Base-by-base conservation (phyloP, 345 rosid species). In the Rhodomyrtus tomentosa region DNA sequence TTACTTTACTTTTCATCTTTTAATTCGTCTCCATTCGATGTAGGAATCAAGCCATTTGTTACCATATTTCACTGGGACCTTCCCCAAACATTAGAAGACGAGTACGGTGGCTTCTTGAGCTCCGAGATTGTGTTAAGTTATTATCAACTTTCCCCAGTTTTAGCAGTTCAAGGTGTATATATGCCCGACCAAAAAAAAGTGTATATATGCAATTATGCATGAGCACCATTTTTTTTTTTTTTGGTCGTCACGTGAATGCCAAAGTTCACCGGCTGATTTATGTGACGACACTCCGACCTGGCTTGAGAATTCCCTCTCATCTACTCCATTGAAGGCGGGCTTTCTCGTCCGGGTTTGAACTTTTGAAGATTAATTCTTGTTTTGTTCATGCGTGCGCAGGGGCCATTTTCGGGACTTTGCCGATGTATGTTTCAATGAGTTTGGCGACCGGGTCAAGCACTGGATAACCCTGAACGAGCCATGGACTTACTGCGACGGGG, bases 391-490 rank as follows among this genome's bases (percentile, higher is more conserved):
- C 8, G 20, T 29, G 52, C 38, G 11, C 53, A 91, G 91, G 36
- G 84, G 85, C 29, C 89, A 92, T 88, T 92, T 88, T 32, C 55
- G 84, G 27, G 90, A 87, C 45, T 91, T 81, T 29, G 88, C 81
- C n/a, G 89, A 83, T 3, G 36, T 88, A 10, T 91, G 92, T n/a
- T 91, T 91, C 56, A 22, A 82, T 10, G 84, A 84, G 22, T 90
- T 92, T 16, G 92, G 94, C 0, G 92, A 92, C 29, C 50, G 91
- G 62, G 92, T 92, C 1, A 89, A 92, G 83, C 90, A 86, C 49
- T 92, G 94, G 94, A 86, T 85, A 18, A 92, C 94, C n/a, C 12
- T 90, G 36, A 92, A 90, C n/a, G 92, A 92, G 84, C 94, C 94
- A 25, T 55, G 29, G 82, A 52, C 42, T 25, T 87, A 24, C 32